Conservation (phyloP, 1,284 basidiomycete genomes). For the Moesziomyces sp. region DNA sequence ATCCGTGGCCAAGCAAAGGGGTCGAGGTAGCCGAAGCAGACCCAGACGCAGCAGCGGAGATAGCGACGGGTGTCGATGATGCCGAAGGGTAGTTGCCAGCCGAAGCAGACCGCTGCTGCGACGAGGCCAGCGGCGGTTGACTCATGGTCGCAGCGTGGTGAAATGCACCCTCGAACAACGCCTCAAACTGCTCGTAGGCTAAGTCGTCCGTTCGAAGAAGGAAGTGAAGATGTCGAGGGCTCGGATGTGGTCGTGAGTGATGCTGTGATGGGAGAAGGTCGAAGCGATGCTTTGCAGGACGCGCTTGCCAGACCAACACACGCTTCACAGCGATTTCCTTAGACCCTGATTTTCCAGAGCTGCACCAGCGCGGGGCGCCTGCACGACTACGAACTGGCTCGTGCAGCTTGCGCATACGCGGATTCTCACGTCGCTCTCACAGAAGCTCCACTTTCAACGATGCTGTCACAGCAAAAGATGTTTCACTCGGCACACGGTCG, state of each 20-base stretch:
- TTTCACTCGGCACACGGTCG: no score
- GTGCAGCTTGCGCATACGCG: constrained; percentile 7
- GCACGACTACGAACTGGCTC: constrained; percentile 11
- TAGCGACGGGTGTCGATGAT: constrained; percentile 6
- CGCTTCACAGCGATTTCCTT: background rate
- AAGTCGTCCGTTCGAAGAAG: no score
- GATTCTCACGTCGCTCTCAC: background rate
- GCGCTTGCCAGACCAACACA: constrained; percentile 14
- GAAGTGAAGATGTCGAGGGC: no score
- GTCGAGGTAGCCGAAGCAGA: constrained; percentile 19
- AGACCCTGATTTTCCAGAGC: constrained; percentile 14
- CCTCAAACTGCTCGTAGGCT: background rate
- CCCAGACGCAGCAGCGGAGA: constrained; percentile 8
- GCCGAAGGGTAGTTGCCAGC: constrained; percentile 36
- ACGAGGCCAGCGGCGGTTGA: constrained; percentile 26
- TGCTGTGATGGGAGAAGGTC: constrained; percentile 1
- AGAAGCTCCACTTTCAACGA: background rate
- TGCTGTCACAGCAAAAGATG: background rate
- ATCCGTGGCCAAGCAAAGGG: constrained; percentile 19
- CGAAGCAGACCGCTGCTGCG: constrained; percentile 36
- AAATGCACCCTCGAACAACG: background rate
- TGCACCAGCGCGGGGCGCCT: background rate
- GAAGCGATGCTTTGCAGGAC: background rate
- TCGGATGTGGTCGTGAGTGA: background rate
- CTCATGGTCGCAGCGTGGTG: constrained; percentile 9